Evolutionary conservation across 2,329 filamentous ascomycete species (phyloP).

Genomic region (Trichoderma asperellum): DNA sequence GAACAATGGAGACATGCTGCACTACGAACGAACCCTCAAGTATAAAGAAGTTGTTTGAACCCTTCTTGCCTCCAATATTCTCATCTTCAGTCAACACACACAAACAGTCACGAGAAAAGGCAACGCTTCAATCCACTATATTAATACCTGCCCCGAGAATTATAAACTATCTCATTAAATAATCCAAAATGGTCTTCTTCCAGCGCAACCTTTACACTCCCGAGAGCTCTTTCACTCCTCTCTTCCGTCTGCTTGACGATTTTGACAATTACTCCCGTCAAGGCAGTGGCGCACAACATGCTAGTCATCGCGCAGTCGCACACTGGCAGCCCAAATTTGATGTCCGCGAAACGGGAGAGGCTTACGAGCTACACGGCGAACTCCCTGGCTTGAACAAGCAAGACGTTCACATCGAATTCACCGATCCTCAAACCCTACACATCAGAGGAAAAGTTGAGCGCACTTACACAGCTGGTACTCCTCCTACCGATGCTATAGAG

Average conservation of each 20-base stretch:
- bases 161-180: neutral
- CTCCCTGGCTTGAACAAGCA: constrained; percentile 73
- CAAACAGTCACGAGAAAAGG: neutral
- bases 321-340: constrained; percentile 74
- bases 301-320: constrained; percentile 36
- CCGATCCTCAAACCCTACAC: constrained; percentile 68
- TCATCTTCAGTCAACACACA: constrained; percentile 12
- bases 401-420: constrained; percentile 74
- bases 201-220: constrained; percentile 51
- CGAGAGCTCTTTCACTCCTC: constrained; percentile 54
- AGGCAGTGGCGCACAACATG: constrained; percentile 29
- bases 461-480: constrained; percentile 55
- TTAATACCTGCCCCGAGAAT: neutral
- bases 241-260: constrained; percentile 63
- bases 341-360: constrained; percentile 65
- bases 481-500: constrained; percentile 50
- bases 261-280: constrained; percentile 56
- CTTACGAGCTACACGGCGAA: constrained; percentile 76
- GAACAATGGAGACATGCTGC: neutral
- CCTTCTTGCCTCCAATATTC: neutral
- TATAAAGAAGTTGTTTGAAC: constrained; percentile 18
- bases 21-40: neutral
- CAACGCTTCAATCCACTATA: neutral
- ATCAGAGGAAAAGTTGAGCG: constrained; percentile 70
- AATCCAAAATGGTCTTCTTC: constrained; percentile 58